Percentiles rank a stretch among this genome's conserved stretches.
These are phyloP conservation scores for Chamaecyparis obtusa DNA, from an alignment of 75 land plant species.

Conservation along the genomic window DNA sequence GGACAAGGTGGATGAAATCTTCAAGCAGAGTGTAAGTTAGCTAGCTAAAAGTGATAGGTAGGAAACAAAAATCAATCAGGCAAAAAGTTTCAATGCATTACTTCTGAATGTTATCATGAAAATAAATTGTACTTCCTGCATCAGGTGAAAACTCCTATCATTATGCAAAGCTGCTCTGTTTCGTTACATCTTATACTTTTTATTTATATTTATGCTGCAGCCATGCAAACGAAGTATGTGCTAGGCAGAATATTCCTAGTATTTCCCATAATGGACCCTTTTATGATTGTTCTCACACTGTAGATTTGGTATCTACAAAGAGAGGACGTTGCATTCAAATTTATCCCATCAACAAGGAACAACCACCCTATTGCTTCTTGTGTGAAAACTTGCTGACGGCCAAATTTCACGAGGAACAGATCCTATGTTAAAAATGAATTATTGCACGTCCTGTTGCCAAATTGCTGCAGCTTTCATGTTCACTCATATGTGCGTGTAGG, in stretches of 20 bases:
- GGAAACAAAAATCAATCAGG: neutral
- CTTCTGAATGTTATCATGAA: neutral
- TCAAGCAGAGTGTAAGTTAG: too few species aligned
- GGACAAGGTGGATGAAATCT: neutral
- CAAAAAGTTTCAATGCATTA: neutral
- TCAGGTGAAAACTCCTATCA: neutral
- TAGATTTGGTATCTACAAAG: neutral
- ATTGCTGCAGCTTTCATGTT: neutral
- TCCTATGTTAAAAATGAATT: neutral
- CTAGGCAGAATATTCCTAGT: too few species aligned
- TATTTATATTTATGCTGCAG: neutral
- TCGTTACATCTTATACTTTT: neutral
- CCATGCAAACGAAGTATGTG: neutral
- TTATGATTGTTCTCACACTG: neutral
- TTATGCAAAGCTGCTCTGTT: neutral
- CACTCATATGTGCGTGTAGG: neutral
- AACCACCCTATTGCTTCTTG: neutral
- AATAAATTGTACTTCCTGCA: neutral
- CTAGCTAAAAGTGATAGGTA: too few species aligned
- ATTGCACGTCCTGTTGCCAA: neutral
- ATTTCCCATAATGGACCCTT: neutral
- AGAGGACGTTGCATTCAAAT: neutral
- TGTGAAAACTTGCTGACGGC: too few species aligned
- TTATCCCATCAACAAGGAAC: neutral
- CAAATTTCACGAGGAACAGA: too few species aligned